These are phyloP conservation scores for Ambrosiella beaveri DNA, from an alignment of 2,329 filamentous ascomycete species.

Conservation along the genomic window DNA sequence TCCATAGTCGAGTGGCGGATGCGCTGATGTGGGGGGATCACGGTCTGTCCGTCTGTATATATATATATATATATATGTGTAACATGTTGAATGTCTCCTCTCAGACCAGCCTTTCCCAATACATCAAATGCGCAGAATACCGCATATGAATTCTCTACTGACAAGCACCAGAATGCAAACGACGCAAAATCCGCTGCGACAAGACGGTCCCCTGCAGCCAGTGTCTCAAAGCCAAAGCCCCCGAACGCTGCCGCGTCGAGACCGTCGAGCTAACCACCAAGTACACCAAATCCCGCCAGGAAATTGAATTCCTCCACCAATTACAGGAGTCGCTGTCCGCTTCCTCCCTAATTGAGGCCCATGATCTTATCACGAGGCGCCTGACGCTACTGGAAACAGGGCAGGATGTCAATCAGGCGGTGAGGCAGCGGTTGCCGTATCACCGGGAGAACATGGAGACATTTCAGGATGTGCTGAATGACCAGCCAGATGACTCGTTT, in stretches of 20 bases:
- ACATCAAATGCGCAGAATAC: too few species aligned
- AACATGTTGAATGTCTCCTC: background rate
- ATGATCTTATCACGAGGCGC: constrained; percentile 4
- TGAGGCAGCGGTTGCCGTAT: background rate
- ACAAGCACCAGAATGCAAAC: constrained; percentile 11
- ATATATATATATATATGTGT: background rate
- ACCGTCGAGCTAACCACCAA: constrained; percentile 13
- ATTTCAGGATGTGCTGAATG: constrained; percentile 9
- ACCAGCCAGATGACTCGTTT: constrained; percentile 6
- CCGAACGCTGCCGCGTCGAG: constrained; percentile 8
- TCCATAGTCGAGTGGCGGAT: background rate
- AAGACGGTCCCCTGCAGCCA: constrained; percentile 12
- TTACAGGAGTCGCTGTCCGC: constrained; percentile 5
- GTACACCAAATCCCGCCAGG: constrained; percentile 12
- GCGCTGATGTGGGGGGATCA: too few species aligned
- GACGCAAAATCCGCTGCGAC: constrained; percentile 12
- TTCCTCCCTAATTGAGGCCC: constrained; percentile 4
- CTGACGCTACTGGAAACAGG: constrained; percentile 11
- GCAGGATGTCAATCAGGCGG: background rate
- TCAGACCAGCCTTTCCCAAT: too few species aligned
- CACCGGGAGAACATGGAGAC: background rate
- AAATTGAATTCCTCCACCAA: constrained; percentile 11
- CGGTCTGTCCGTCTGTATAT: background rate
- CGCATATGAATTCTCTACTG: background rate
- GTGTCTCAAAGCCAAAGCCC: constrained; percentile 11